Evolutionary conservation across 352 stramenopile species (phyloP), one percentile per base, ranked within the genome.

Genomic region (Phytophthora brassicae): DNA sequence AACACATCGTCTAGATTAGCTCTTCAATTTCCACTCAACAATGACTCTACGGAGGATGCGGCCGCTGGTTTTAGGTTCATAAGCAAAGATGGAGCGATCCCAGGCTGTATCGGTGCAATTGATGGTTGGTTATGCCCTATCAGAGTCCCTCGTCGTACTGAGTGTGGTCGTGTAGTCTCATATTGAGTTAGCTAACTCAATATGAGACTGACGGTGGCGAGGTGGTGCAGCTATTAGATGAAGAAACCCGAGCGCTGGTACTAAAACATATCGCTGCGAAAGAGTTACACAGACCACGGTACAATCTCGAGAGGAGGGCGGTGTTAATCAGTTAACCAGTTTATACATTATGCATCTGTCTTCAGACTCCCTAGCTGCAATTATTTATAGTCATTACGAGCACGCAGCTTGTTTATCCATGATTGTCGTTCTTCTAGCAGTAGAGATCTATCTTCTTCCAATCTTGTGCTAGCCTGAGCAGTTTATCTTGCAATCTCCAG

Each of bases 101-200:
- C 35, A 3, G 44, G 45, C 11, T 63, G 44, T 23, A 56, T 63
- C 6, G 55, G 44, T 4, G 54, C 44, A 12, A 56, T 63, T 24
- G 55, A 56, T 44, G 45, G 55, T 1, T 63, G 36, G 22, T 26
- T 63, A 1, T 51, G 44, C 11, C 55, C 55, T 3, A 56, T 63
- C 11, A 12, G 17, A 26, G 44, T 56, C 0, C 55, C 55, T 2
- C 35, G 6, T 42, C 4, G 11, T 20, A 20, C 4, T 20, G 35
- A 51, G 24, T 56, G 46, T 17, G 55, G 26, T 13, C 23, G 45
- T 26, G 55, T 63, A 36, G 23, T 26, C 17, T 23, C 53, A 17
- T 54, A 39, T 36, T 55, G 31, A 38, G 7, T 38, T 38, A 9
- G 3, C 31, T 16, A 16, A 38, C 31, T 9, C 6, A 38, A 16